Conservation (phyloP, 176 grass and related monocot species). For the Zizania latifolia region DNA sequence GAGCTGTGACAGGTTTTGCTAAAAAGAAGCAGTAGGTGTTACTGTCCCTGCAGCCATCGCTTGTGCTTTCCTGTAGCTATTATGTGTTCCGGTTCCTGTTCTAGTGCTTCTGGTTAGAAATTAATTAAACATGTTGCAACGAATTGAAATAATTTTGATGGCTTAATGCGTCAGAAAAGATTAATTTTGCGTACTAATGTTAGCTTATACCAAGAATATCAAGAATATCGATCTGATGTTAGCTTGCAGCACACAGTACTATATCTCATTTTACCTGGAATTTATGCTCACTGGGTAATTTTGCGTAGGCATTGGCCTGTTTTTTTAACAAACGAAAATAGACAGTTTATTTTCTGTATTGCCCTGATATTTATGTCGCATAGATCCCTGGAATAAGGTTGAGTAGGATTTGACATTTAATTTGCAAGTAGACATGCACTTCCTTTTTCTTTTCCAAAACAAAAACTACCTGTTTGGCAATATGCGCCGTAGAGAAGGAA, state of each 20-base stretch:
- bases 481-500: too few species aligned
- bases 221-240: too few species aligned
- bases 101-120: background rate
- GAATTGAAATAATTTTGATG: slow-evolving; percentile 16
- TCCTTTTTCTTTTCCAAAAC: too few species aligned
- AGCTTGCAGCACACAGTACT: background rate
- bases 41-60: slow-evolving; percentile 28
- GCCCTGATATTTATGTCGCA: too few species aligned
- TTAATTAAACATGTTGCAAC: background rate
- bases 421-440: too few species aligned
- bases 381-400: too few species aligned
- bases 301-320: background rate
- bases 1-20: slow-evolving; percentile 27
- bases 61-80: slow-evolving; percentile 15
- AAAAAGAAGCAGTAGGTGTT: background rate
- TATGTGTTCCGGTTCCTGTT: too few species aligned
- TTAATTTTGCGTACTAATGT: too few species aligned
- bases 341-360: background rate
- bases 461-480: too few species aligned
- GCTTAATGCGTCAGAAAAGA: background rate
- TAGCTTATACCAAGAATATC: too few species aligned
- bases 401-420: too few species aligned
- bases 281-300: background rate
- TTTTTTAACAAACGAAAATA: background rate
- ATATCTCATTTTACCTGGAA: background rate